These are phyloP conservation scores for Trifolium subterraneum DNA, from an alignment of 306 rosid species.

Conservation along the genomic window DNA sequence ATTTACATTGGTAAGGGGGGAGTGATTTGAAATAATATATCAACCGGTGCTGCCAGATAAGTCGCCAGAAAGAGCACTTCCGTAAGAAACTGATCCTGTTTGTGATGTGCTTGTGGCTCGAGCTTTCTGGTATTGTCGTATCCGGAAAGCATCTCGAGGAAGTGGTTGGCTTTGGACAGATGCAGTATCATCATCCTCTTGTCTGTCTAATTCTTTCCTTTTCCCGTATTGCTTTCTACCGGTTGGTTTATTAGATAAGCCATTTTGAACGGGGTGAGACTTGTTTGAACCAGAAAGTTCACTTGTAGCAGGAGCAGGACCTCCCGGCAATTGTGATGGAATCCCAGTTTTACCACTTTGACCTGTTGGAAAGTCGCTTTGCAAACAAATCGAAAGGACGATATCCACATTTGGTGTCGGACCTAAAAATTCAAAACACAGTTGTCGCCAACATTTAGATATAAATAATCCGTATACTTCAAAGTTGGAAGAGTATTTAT, in stretches of 20 bases:
- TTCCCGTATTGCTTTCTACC: slow-evolving; percentile 68
- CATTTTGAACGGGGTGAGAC: slow-evolving; percentile 69
- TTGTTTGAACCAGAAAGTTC: slow-evolving; percentile 89
- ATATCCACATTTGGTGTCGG: slow-evolving; percentile 89
- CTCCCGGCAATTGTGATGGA: slow-evolving; percentile 49
- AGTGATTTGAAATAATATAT: slow-evolving; percentile 8
- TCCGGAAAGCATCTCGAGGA: slow-evolving; percentile 87
- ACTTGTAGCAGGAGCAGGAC: slow-evolving; percentile 69
- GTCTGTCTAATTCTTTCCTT: slow-evolving; percentile 74
- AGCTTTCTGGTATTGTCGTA: slow-evolving; percentile 86
- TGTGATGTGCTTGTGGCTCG: slow-evolving; percentile 71
- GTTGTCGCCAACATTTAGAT: slow-evolving; percentile 26
- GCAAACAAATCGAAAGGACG: slow-evolving; percentile 86
- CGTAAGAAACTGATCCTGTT: slow-evolving; percentile 90
- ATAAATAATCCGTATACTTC: slow-evolving; percentile 7
- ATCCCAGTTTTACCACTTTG: slow-evolving; percentile 59
- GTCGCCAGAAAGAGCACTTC: slow-evolving; percentile 94
- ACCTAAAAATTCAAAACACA: slow-evolving; percentile 58
- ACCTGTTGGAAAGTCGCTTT: slow-evolving; percentile 64
- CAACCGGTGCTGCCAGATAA: slow-evolving; percentile 89
- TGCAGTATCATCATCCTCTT: slow-evolving; percentile 78
- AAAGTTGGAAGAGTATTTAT: not conserved
- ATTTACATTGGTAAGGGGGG: not conserved
- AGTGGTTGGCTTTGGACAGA: slow-evolving; percentile 88
- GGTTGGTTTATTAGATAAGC: slow-evolving; percentile 61